phyloP scores from a whole-genome alignment of 2,329 filamentous ascomycete species.

The Pseudogymnoascus sp. region DNA sequence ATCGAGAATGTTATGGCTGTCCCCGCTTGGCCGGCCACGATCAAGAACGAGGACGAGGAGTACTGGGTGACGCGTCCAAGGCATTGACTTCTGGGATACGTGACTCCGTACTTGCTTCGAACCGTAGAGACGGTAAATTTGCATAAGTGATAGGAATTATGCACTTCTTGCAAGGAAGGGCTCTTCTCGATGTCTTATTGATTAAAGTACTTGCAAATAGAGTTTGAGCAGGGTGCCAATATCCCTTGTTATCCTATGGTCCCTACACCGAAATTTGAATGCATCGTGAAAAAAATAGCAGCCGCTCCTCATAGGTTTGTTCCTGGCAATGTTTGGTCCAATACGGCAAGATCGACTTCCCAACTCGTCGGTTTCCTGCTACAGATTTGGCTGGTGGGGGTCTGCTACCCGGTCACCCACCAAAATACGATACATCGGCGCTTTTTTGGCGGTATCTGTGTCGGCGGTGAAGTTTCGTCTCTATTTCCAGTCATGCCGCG shows the following conservation, averaged over 20 bases:
- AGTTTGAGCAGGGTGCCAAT: slow-evolving; percentile 3
- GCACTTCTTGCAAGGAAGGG: neutral
- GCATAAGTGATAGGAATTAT: slow-evolving; percentile 11
- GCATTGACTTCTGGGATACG: slow-evolving; percentile 23
- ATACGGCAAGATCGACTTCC: slow-evolving; percentile 1
- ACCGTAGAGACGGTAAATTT: slow-evolving; percentile 24
- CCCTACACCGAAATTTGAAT: neutral
- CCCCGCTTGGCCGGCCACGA: slow-evolving; percentile 21
- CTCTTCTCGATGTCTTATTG: neutral
- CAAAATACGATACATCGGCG: neutral
- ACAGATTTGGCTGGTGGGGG: neutral
- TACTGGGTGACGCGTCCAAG: slow-evolving; percentile 24
- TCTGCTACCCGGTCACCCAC: neutral
- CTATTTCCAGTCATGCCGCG: slow-evolving; percentile 4
- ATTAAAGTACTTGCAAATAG: neutral
- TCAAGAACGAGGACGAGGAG: slow-evolving; percentile 27
- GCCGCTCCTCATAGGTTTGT: neutral
- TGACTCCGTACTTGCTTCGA: slow-evolving; percentile 23
- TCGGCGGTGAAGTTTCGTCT: neutral
- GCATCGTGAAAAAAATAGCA: neutral
- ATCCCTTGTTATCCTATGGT: neutral
- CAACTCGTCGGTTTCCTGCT: neutral
- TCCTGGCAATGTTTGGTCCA: neutral
- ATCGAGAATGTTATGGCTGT: slow-evolving; percentile 22
- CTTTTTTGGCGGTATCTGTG: neutral